Evolutionary conservation across 352 stramenopile species (phyloP).

Genomic region (Phytophthora niederhauseri): DNA sequence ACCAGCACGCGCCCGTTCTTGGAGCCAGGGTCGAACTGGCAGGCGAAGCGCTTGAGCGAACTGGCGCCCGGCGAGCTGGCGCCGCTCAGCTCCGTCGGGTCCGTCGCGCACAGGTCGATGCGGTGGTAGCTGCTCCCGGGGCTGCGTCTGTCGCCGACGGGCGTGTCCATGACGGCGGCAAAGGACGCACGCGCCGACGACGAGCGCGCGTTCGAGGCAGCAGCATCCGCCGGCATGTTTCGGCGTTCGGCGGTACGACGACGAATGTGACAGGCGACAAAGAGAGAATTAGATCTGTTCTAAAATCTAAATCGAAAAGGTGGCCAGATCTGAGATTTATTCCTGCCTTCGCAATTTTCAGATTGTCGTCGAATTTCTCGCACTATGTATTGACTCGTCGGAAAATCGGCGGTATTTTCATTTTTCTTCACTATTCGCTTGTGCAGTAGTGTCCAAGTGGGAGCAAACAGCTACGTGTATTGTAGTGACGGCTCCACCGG

Average conservation of each 20-base stretch:
- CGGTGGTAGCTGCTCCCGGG: slow-evolving; percentile 42
- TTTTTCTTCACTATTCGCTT: too few relatives aligned
- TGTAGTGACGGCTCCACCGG: too few relatives aligned
- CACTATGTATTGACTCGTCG: too few relatives aligned
- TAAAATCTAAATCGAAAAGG: too few relatives aligned
- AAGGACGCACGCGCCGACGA: slow-evolving; percentile 9
- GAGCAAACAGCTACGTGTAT: too few relatives aligned
- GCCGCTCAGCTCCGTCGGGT: slow-evolving; percentile 31
- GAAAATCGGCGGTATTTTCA: too few relatives aligned
- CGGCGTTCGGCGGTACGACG: slow-evolving; percentile 1
- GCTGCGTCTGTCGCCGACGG: slow-evolving; percentile 3
- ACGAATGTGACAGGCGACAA: not conserved
- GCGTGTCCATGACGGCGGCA: slow-evolving; percentile 10
- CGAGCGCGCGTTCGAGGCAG: not conserved
- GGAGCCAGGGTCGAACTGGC: slow-evolving; percentile 48
- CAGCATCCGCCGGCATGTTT: not conserved
- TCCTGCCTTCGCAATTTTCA: too few relatives aligned
- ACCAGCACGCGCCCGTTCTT: slow-evolving; percentile 48
- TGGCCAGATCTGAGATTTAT: too few relatives aligned
- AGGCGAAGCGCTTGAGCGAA: slow-evolving; percentile 44
- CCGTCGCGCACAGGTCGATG: slow-evolving; percentile 40
- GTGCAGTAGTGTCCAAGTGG: too few relatives aligned
- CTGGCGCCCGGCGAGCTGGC: slow-evolving; percentile 32
- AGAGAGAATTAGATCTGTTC: too few relatives aligned
- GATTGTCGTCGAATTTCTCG: too few relatives aligned